phyloP scores from a whole-genome alignment of 768 basidiomycete genomes.

The Auriscalpium orientale region DNA sequence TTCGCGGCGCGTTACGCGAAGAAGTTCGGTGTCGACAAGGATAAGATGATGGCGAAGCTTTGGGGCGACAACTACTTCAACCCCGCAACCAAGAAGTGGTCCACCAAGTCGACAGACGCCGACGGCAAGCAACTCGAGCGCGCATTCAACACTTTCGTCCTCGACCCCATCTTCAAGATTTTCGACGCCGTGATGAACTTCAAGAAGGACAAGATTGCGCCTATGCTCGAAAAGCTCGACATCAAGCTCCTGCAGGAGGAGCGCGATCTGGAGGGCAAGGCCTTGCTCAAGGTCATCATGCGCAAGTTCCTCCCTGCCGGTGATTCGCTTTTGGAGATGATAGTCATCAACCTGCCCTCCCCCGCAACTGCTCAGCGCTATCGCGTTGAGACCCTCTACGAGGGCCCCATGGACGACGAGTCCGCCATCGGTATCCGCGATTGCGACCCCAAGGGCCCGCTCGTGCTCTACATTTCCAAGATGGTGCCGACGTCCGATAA shows the following conservation, averaged over 20 bases:
- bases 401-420: slow-evolving; percentile 99
- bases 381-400: slow-evolving; percentile 99
- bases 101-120: slow-evolving; percentile 62
- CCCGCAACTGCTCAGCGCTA: slow-evolving; percentile 96
- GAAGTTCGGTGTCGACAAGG: slow-evolving; percentile 98
- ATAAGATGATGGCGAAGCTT: slow-evolving; percentile 94
- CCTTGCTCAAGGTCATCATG: slow-evolving; percentile 95
- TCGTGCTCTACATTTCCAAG: slow-evolving; percentile 98
- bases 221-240: slow-evolving; percentile 95
- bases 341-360: slow-evolving; percentile 98
- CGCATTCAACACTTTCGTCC: slow-evolving; percentile 96
- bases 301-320: slow-evolving; percentile 99
- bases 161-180: slow-evolving; percentile 98
- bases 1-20: slow-evolving; percentile 93
- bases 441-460: slow-evolving; percentile 93
- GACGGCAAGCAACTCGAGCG: slow-evolving; percentile 93
- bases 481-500: slow-evolving; percentile 99
- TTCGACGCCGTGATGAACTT: slow-evolving; percentile 99
- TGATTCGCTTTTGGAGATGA: slow-evolving; percentile 98
- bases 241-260: slow-evolving; percentile 83
- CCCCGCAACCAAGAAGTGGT: slow-evolving; percentile 94
- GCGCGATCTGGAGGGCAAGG: slow-evolving; percentile 91
- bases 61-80: slow-evolving; percentile 99
- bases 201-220: slow-evolving; percentile 82
- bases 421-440: slow-evolving; percentile 97